These are phyloP conservation scores for Helianthus tuberosus DNA, from an alignment of 129 eudicot genomes.

Conservation along the genomic window DNA sequence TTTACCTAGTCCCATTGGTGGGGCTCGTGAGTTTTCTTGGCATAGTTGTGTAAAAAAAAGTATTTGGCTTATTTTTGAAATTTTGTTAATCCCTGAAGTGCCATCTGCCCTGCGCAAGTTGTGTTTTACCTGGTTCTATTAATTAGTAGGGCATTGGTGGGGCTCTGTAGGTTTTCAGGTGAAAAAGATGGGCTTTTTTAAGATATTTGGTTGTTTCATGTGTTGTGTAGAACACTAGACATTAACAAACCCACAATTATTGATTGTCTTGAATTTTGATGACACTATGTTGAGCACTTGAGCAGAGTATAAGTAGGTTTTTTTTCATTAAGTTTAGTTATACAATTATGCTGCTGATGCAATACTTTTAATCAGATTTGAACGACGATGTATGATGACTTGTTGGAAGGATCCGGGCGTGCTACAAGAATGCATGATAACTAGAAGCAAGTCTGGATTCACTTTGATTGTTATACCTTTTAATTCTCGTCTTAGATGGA, in stretches of 20 bases:
- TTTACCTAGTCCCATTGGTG: neutral
- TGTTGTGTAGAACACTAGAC: neutral
- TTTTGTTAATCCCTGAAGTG: too few relatives aligned
- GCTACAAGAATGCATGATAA: slow-evolving; percentile 52
- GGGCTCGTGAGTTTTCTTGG: too few relatives aligned
- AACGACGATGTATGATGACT: slow-evolving; percentile 85
- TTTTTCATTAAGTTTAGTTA: slow-evolving; percentile 26
- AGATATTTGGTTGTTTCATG: neutral
- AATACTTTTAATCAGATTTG: slow-evolving; percentile 78
- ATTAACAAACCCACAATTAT: neutral
- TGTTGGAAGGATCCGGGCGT: slow-evolving; percentile 56
- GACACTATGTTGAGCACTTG: neutral
- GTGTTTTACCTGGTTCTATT: too few relatives aligned
- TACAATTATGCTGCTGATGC: slow-evolving; percentile 54
- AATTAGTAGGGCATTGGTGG: too few relatives aligned
- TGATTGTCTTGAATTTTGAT: neutral
- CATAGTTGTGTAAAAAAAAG: too few relatives aligned
- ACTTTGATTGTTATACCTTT: slow-evolving; percentile 20
- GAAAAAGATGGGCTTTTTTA: neutral
- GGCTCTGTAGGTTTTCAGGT: too few relatives aligned
- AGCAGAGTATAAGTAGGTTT: neutral
- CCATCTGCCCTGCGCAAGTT: too few relatives aligned
- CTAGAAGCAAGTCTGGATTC: slow-evolving; percentile 36
- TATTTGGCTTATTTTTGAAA: too few relatives aligned
- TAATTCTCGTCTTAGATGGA: slow-evolving; percentile 7